These are phyloP conservation scores for Dianthus caryophyllus DNA, from an alignment of 148 eudicot species.

Conservation along the genomic window DNA sequence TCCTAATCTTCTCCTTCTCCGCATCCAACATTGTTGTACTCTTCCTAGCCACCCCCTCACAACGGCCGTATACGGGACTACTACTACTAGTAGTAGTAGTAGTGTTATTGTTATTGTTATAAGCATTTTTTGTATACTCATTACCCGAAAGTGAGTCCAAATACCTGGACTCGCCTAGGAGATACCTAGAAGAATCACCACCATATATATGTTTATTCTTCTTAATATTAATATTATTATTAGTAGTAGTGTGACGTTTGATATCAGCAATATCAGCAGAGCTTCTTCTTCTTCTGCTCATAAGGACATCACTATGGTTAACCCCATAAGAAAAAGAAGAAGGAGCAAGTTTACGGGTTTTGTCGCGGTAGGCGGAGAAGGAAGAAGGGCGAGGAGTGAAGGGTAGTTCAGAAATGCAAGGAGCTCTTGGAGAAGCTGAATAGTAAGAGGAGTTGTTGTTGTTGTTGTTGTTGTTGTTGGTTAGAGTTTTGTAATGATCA, in stretches of 20 bases:
- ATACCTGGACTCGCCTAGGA: slow-evolving; percentile 46
- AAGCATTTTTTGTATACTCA: neutral
- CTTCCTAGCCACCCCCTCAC: neutral
- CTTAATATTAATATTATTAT: too few species aligned
- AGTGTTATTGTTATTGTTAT: too few species aligned
- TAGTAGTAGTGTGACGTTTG: neutral
- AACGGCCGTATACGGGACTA: slow-evolving; percentile 17
- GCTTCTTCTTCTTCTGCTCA: slow-evolving; percentile 36
- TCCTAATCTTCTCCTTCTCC: slow-evolving; percentile 19
- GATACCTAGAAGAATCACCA: slow-evolving; percentile 47
- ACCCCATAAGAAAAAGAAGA: too few species aligned
- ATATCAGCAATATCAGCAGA: slow-evolving; percentile 48
- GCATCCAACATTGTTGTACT: slow-evolving; percentile 24
- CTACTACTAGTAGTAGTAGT: too few species aligned
- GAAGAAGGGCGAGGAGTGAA: slow-evolving; percentile 44
- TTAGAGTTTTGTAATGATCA: slow-evolving; percentile 20
- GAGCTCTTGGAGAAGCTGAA: slow-evolving; percentile 28
- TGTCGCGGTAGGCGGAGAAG: slow-evolving; percentile 23
- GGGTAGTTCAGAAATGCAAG: slow-evolving; percentile 64
- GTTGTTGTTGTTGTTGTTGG: neutral
- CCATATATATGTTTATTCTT: too few species aligned
- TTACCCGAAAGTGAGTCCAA: slow-evolving; percentile 17
- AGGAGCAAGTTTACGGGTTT: slow-evolving; percentile 31
- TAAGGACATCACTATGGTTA: slow-evolving; percentile 16
- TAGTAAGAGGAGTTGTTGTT: too few species aligned